Evolutionary conservation across 2,329 filamentous ascomycete species (phyloP), one percentile per base, ranked within the genome.

Genomic region (Cladosporium halotolerans): DNA sequence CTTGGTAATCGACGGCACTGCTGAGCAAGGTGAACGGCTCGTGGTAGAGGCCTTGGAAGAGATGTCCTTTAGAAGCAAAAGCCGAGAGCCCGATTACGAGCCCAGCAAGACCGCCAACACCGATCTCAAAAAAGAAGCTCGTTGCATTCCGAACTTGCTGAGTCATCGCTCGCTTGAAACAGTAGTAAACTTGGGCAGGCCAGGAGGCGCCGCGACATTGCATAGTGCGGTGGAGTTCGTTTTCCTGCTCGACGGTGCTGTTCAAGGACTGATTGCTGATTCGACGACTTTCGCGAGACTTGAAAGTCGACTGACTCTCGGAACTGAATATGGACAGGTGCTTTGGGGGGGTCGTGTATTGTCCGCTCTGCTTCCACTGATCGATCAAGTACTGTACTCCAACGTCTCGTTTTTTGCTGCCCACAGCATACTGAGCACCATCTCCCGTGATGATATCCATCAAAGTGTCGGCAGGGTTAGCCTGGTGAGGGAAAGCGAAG

Each of bases 361-460:
- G 60, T 10, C 61, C 62, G 13, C 54, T 56, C 3, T 34, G 45
- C 14, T 60, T 58, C 79, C 78, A 82, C 59, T 77, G 62, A 0
- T 73, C 66, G 23, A 81, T 79, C 23, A 82, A 68, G 8, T 69
- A 61, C n/a, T 76, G 70, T 31, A 76, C 70, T 38, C 79, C 74
- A 4, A 75, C 76, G 0, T 60, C 62, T 3, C 55, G 59, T 57
- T 79, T 57, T 2, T 53, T 44, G 7, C 42, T 42, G 9, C 57
- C 55, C 4, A 57, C 41, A 8, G 57, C 78, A 65, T 82, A 81
- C 10, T 70, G 62, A 11, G 73, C 68, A 0, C 79, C 79, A 57
- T 81, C 78, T 3, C 80, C 80, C 0, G 79, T 79, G 59, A 83
- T 77, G 57, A 83, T 82, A 50, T 84, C 80, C n/a, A 80, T 80